A percentile compares a stretch with the other conserved stretches of the same genome.
These are phyloP conservation scores for Sordariomycetes sp. DNA, from an alignment of 2,329 filamentous ascomycete genomes.

Conservation along the genomic window DNA sequence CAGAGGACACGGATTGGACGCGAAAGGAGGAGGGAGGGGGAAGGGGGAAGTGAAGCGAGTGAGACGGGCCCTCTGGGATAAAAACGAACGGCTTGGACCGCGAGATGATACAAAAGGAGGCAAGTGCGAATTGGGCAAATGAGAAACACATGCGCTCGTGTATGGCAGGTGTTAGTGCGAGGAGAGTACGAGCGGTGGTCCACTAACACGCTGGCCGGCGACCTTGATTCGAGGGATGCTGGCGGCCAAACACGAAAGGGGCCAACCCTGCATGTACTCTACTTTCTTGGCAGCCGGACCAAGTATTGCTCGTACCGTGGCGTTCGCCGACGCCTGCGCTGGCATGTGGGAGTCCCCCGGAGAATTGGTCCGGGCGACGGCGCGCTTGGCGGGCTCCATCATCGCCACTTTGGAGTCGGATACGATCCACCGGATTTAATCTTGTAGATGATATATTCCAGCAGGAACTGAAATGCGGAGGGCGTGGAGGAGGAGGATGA, in stretches of 20 bases:
- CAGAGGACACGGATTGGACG: conserved; percentile 4
- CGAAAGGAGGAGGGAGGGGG: conserved; percentile 12
- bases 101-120: conserved; percentile 3
- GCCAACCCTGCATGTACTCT: not conserved
- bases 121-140: conserved; percentile 1
- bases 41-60: conserved; percentile 13
- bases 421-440: no score
- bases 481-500: no score
- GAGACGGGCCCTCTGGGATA: not conserved
- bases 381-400: not conserved
- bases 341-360: not conserved
- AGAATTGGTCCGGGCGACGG: not conserved
- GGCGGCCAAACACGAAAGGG: not conserved
- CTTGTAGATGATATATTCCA: no score
- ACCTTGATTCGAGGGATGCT: not conserved
- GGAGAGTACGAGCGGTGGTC: not conserved
- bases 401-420: not conserved
- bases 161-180: not conserved
- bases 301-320: not conserved
- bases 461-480: no score
- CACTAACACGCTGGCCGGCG: not conserved
- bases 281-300: not conserved
- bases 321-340: not conserved
- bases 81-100: not conserved
- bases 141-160: not conserved